Evolutionary conservation across 768 basidiomycete species (phyloP).

Genomic region (Rhodotorula graminis): DNA sequence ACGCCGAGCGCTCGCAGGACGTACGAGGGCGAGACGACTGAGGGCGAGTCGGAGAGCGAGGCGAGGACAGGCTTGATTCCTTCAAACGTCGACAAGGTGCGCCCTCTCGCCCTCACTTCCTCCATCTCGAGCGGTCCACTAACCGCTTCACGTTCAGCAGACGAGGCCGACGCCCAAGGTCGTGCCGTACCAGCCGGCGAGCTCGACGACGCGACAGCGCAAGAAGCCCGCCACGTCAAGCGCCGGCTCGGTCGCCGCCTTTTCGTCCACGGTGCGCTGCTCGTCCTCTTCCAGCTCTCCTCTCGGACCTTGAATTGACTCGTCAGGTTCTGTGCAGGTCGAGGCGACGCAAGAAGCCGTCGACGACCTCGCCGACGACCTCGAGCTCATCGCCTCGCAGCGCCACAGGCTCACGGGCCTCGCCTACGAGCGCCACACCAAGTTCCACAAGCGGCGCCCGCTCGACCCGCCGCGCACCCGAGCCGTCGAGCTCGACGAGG

Average conservation of each 20-base stretch:
- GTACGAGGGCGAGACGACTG: background rate
- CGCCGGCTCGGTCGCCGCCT: background rate
- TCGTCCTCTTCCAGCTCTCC: background rate
- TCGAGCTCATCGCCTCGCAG: background rate
- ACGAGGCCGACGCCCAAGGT: background rate
- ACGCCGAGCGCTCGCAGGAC: background rate
- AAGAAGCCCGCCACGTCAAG: background rate
- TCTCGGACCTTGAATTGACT: too few species aligned
- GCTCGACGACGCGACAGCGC: background rate
- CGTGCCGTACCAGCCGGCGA: background rate
- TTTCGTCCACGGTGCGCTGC: background rate
- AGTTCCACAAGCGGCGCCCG: too few species aligned
- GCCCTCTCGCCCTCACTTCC: too few species aligned
- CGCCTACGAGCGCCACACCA: background rate
- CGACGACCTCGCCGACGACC: background rate
- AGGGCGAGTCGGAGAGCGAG: background rate
- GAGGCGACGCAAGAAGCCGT: constrained; percentile 5
- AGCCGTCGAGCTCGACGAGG: background rate
- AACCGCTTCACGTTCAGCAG: background rate
- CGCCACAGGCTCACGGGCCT: constrained; percentile 15
- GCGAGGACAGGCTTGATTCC: background rate
- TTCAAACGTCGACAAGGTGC: background rate
- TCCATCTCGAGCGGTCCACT: too few species aligned
- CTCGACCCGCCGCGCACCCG: background rate
- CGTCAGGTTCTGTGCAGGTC: too few species aligned